Percentiles rank a stretch among this genome's conserved stretches.
These are phyloP conservation scores for Lodderomyces pseudojiufengensis DNA, from an alignment of 1,139 yeast genomes.

Conservation along the genomic window DNA sequence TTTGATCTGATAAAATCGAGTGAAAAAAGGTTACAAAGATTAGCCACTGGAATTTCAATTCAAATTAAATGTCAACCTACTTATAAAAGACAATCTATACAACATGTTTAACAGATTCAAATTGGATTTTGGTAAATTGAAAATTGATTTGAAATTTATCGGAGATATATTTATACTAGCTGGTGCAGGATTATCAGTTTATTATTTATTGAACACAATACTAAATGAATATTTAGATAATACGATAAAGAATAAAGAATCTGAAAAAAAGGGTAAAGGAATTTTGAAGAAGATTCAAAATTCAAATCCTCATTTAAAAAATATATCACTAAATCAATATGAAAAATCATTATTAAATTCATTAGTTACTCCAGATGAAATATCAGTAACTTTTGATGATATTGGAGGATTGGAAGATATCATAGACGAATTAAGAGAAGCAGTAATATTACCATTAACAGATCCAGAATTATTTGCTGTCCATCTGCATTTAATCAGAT, in stretches of 20 bases:
- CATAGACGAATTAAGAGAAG: slow-evolving; percentile 80
- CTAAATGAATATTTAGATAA: slow-evolving; percentile 51
- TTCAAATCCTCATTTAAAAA: slow-evolving; percentile 56
- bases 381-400: slow-evolving; percentile 68
- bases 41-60: too few species aligned
- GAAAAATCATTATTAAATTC: slow-evolving; percentile 72
- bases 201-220: slow-evolving; percentile 62
- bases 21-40: neutral
- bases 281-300: slow-evolving; percentile 58
- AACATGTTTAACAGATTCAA: slow-evolving; percentile 31
- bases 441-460: slow-evolving; percentile 85
- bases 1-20: slow-evolving; percentile 16
- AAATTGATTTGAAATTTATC: slow-evolving; percentile 51
- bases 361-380: slow-evolving; percentile 83
- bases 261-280: slow-evolving; percentile 62
- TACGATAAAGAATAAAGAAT: slow-evolving; percentile 54
- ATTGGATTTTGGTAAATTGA: slow-evolving; percentile 39
- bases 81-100: too few species aligned
- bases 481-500: slow-evolving; percentile 66
- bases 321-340: slow-evolving; percentile 62
- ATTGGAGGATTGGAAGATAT: slow-evolving; percentile 85
- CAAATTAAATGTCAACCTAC: too few species aligned
- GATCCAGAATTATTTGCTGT: slow-evolving; percentile 61
- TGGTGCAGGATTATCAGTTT: slow-evolving; percentile 81
- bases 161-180: slow-evolving; percentile 70